These are phyloP conservation scores for Fusarium irregulare DNA, from an alignment of 2,329 filamentous ascomycete genomes.

Conservation along the genomic window DNA sequence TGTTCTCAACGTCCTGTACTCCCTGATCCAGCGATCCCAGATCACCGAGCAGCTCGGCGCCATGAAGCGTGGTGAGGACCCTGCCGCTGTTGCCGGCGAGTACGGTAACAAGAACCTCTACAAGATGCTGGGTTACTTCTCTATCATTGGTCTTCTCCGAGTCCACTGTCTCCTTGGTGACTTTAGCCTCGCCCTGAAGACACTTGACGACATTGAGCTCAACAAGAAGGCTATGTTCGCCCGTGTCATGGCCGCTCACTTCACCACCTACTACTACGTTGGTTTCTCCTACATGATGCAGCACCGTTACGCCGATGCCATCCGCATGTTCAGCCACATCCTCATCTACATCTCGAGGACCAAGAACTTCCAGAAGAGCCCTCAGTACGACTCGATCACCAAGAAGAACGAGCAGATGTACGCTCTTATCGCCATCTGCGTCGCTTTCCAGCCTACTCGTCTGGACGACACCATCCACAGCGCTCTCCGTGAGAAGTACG, in stretches of 20 bases:
- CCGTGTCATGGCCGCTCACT: slow-evolving; percentile 98
- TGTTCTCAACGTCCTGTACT: slow-evolving; percentile 98
- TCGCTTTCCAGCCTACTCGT: slow-evolving; percentile 95
- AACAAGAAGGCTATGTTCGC: slow-evolving; percentile 99
- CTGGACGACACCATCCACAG: slow-evolving; percentile 99
- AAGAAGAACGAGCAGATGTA: slow-evolving; percentile 99
- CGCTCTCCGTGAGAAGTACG: slow-evolving; percentile 97
- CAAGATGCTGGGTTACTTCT: slow-evolving; percentile 99
- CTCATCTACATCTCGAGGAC: slow-evolving; percentile 98
- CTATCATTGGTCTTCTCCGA: slow-evolving; percentile 94
- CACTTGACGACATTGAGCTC: slow-evolving; percentile 98
- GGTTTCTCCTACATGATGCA: slow-evolving; percentile 99
- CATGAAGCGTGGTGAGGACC: slow-evolving; percentile 93
- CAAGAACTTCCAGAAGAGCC: slow-evolving; percentile 99
- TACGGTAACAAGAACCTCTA: slow-evolving; percentile 96
- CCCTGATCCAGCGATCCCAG: slow-evolving; percentile 96
- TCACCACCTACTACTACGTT: slow-evolving; percentile 99
- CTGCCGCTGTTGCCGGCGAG: slow-evolving; percentile 87
- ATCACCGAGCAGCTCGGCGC: slow-evolving; percentile 97
- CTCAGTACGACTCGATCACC: slow-evolving; percentile 96
- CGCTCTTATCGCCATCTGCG: slow-evolving; percentile 97
- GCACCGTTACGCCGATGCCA: slow-evolving; percentile 98
- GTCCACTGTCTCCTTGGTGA: slow-evolving; percentile 97
- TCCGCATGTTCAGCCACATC: slow-evolving; percentile 99
- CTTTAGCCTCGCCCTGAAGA: slow-evolving; percentile 98